A percentile compares a stretch with the other conserved stretches of the same genome.
phyloP scores from a whole-genome alignment of 345 rosid species.

The Trapa incisa region DNA sequence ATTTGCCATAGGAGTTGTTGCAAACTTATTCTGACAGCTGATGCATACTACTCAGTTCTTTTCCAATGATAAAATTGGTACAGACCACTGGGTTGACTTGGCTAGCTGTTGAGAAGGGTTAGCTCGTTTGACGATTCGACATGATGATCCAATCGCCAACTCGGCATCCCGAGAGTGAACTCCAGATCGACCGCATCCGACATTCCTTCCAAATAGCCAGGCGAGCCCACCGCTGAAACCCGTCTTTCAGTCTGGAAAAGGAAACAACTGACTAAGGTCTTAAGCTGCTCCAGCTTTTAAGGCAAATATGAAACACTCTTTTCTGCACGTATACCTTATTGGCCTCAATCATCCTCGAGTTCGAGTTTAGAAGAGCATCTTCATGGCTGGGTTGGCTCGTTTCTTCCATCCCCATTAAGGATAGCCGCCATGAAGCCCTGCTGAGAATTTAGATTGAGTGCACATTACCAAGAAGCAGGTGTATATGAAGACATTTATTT shows the following conservation, averaged over 20 bases:
- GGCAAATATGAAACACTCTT: not conserved
- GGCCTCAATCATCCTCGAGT: conserved; percentile 21
- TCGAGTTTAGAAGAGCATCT: conserved; percentile 3
- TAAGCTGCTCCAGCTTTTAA: no score
- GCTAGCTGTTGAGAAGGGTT: conserved; percentile 57
- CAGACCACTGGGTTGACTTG: no score
- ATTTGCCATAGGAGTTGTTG: no score
- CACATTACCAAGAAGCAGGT: not conserved
- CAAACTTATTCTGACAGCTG: no score
- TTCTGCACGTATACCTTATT: conserved; percentile 20
- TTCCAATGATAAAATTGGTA: no score
- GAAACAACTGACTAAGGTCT: no score
- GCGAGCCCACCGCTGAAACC: conserved; percentile 10
- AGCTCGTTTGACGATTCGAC: conserved; percentile 45
- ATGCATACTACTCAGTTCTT: no score
- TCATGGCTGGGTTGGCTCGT: conserved; percentile 18
- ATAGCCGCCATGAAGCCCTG: conserved; percentile 35
- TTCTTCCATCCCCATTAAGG: conserved; percentile 30
- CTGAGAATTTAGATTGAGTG: not conserved
- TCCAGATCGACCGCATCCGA: conserved; percentile 48
- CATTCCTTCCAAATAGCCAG: conserved; percentile 17
- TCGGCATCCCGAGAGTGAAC: conserved; percentile 79
- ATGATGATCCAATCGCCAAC: conserved; percentile 46
- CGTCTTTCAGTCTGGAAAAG: not conserved
- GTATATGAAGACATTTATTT: no score